phyloP scores from a whole-genome alignment of 805 yeast genomes.

The Wickerhamomyces bisporus region DNA sequence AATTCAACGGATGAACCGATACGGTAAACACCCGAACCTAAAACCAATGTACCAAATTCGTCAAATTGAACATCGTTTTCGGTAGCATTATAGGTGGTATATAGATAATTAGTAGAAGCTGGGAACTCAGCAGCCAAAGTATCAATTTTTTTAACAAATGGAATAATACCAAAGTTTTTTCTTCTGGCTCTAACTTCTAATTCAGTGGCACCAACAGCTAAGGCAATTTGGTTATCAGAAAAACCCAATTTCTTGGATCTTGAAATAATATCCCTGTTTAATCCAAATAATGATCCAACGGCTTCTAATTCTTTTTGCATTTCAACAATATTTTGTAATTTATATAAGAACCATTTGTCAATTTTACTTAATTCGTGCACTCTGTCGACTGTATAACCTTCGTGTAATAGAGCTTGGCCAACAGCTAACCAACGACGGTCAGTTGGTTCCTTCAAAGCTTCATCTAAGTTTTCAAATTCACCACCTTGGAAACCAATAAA shows the following conservation, averaged over 20 bases:
- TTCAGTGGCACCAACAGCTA: constrained; percentile 69
- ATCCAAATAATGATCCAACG: constrained; percentile 49
- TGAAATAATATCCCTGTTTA: constrained; percentile 64
- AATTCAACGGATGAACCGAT: constrained; percentile 98
- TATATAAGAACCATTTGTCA: constrained; percentile 93
- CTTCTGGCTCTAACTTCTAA: constrained; percentile 78
- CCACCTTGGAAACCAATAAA: constrained; percentile 89
- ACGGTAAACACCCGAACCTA: constrained; percentile 99
- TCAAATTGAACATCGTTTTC: constrained; percentile 77
- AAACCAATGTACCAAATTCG: constrained; percentile 88
- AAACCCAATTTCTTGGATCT: constrained; percentile 92
- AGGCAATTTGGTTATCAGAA: constrained; percentile 89
- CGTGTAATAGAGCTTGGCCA: constrained; percentile 92
- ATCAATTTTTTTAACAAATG: constrained; percentile 95
- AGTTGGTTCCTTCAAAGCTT: constrained; percentile 76
- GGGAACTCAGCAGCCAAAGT: constrained; percentile 99
- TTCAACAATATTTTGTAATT: constrained; percentile 86
- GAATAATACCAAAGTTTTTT: constrained; percentile 72
- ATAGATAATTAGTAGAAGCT: constrained; percentile 90
- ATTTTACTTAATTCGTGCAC: constrained; percentile 91
- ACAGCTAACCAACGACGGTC: constrained; percentile 98
- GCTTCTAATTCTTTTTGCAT: constrained; percentile 78
- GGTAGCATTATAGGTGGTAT: constrained; percentile 93
- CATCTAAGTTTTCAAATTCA: constrained; percentile 71
- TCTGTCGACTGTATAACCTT: constrained; percentile 82